These are phyloP conservation scores for Chlorociboria aeruginascens DNA, from an alignment of 495 filamentous ascomycete species.

Conservation along the genomic window DNA sequence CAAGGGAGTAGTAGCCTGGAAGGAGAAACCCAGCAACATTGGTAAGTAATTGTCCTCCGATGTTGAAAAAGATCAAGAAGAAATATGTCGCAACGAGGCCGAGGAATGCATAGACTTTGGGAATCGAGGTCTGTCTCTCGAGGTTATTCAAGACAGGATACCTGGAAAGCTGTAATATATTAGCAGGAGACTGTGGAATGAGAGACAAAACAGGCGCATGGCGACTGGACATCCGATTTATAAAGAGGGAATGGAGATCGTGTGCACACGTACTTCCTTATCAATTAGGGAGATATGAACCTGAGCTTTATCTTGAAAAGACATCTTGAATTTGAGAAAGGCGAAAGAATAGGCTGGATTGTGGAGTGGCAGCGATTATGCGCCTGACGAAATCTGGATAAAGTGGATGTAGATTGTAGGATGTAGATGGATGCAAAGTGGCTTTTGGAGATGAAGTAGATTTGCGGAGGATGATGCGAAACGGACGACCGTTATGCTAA, in stretches of 20 bases:
- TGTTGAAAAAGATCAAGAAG: conserved; percentile 99
- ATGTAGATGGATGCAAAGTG: neutral
- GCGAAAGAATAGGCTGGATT: neutral
- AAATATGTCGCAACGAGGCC: conserved; percentile 82
- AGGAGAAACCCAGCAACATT: conserved; percentile 92
- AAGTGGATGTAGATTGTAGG: neutral
- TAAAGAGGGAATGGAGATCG: neutral
- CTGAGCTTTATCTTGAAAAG: conserved; percentile 82
- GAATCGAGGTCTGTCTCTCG: conserved; percentile 87
- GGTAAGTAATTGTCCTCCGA: conserved; percentile 90
- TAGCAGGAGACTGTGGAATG: neutral
- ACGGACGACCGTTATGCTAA: neutral
- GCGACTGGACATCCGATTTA: neutral
- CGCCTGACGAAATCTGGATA: neutral
- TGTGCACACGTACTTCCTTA: conserved; percentile 90
- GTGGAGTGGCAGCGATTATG: neutral
- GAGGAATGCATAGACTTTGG: conserved; percentile 92
- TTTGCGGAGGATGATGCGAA: neutral
- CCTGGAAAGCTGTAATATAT: conserved; percentile 65
- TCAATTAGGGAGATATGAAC: conserved; percentile 83
- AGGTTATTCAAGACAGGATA: conserved; percentile 92
- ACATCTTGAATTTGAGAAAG: conserved; percentile 38
- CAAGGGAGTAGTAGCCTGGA: conserved; percentile 90
- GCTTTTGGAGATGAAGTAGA: too few relatives aligned
- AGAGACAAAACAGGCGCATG: neutral